Evolutionary conservation across 2,329 filamentous ascomycete species (phyloP).

Genomic region (Ilyonectria sp.): DNA sequence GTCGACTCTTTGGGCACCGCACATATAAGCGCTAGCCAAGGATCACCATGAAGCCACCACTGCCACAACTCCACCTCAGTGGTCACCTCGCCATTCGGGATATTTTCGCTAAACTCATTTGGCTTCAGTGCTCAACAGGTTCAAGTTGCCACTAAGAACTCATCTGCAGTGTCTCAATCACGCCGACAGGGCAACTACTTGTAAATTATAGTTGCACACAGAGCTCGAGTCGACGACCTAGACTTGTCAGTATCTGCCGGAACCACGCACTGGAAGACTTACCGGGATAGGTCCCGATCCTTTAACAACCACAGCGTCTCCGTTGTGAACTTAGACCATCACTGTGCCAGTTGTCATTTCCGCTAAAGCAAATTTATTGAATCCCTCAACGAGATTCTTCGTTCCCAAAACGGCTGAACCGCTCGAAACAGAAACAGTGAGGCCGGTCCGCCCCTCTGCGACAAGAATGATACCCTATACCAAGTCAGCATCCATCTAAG

Average conservation of each 20-base stretch:
- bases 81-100: neutral
- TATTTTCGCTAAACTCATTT: neutral
- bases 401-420: constrained; percentile 2
- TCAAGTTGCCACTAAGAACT: neutral
- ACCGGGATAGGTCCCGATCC: constrained; percentile 14
- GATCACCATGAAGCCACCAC: neutral
- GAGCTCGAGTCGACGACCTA: constrained; percentile 17
- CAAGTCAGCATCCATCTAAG: neutral
- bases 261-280: neutral
- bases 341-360: constrained; percentile 10
- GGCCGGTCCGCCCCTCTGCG: constrained; percentile 7
- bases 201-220: constrained; percentile 28
- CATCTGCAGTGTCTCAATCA: neutral
- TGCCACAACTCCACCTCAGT: too few relatives aligned
- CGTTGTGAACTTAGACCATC: constrained; percentile 4
- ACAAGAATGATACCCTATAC: constrained; percentile 14
- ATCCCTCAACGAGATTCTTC: constrained; percentile 9
- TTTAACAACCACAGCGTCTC: neutral
- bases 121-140: neutral
- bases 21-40: neutral
- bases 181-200: constrained; percentile 15
- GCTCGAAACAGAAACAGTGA: constrained; percentile 7
- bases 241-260: neutral
- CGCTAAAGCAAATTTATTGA: constrained; percentile 15
- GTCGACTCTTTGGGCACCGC: neutral